These are phyloP conservation scores for Microdochium trichocladiopsis DNA, from an alignment of 2,329 filamentous ascomycete genomes.

Conservation along the genomic window DNA sequence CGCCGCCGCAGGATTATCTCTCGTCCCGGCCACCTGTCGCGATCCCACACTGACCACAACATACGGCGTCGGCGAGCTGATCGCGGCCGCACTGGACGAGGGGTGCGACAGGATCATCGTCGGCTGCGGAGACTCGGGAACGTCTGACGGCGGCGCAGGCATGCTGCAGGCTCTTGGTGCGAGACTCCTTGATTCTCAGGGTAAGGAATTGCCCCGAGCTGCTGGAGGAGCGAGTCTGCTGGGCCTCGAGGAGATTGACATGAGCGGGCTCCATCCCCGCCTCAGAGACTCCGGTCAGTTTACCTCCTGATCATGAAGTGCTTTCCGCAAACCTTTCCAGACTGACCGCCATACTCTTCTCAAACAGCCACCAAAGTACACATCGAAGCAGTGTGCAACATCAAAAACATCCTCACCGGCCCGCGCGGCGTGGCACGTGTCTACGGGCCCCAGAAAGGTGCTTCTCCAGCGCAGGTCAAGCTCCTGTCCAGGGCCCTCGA, in stretches of 20 bases:
- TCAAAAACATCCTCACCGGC: conserved; percentile 43
- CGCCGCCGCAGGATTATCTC: conserved; percentile 40
- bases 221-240: conserved; percentile 31
- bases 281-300: conserved; percentile 13
- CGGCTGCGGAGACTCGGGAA: conserved; percentile 47
- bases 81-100: conserved; percentile 35
- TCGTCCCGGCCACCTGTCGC: conserved; percentile 34
- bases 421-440: conserved; percentile 38
- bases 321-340: background rate
- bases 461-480: conserved; percentile 32
- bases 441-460: conserved; percentile 45
- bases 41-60: conserved; percentile 42
- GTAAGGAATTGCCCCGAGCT: conserved; percentile 26
- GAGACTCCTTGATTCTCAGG: conserved; percentile 29
- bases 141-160: conserved; percentile 43
- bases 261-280: conserved; percentile 28
- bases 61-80: conserved; percentile 42
- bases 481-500: conserved; percentile 35
- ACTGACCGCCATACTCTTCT: background rate
- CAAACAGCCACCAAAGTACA: conserved; percentile 6
- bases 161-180: conserved; percentile 47
- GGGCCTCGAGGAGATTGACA: conserved; percentile 28
- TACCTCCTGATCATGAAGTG: background rate
- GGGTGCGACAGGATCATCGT: conserved; percentile 38
- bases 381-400: conserved; percentile 44